Percentiles rank a stretch among this genome's conserved stretches.
Evolutionary conservation across 2,329 filamentous ascomycete species (phyloP).

Genomic region (Ceratocystis diversiconidia): DNA sequence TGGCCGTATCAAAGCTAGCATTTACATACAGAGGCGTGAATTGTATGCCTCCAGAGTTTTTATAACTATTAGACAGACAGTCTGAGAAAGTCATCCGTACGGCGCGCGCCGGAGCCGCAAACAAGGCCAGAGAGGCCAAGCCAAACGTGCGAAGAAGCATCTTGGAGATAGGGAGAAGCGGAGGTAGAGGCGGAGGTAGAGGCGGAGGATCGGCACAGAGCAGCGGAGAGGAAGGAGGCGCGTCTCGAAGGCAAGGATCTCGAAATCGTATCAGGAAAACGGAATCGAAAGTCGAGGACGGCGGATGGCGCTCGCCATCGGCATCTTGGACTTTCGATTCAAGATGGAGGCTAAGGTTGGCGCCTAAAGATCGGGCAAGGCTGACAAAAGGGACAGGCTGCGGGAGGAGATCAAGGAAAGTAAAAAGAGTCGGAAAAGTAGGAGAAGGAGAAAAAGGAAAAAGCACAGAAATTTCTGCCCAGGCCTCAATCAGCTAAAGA

Average conservation of each 20-base stretch:
- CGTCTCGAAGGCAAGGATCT: slow-evolving; percentile 7
- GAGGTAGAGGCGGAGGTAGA: background rate
- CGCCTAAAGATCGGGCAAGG: background rate
- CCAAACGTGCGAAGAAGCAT: slow-evolving; percentile 24
- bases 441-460: slow-evolving; percentile 8
- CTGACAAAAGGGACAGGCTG: background rate
- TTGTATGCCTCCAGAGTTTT: slow-evolving; percentile 52
- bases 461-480: background rate
- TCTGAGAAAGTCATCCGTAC: slow-evolving; percentile 70
- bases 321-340: slow-evolving; percentile 15
- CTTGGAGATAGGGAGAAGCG: slow-evolving; percentile 16
- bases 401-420: background rate
- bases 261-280: slow-evolving; percentile 12
- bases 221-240: background rate
- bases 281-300: slow-evolving; percentile 14
- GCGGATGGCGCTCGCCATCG: slow-evolving; percentile 17
- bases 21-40: slow-evolving; percentile 64
- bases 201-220: background rate
- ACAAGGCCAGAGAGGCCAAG: slow-evolving; percentile 23
- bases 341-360: slow-evolving; percentile 6
- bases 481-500: background rate
- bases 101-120: slow-evolving; percentile 37
- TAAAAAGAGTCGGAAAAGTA: background rate
- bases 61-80: slow-evolving; percentile 53
- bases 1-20: slow-evolving; percentile 53